Percentiles rank a stretch among this genome's conserved stretches.
These are phyloP conservation scores for Kickxella alabastrina DNA, from an alignment of 192 early-diverging fungal genomes.

Conservation along the genomic window DNA sequence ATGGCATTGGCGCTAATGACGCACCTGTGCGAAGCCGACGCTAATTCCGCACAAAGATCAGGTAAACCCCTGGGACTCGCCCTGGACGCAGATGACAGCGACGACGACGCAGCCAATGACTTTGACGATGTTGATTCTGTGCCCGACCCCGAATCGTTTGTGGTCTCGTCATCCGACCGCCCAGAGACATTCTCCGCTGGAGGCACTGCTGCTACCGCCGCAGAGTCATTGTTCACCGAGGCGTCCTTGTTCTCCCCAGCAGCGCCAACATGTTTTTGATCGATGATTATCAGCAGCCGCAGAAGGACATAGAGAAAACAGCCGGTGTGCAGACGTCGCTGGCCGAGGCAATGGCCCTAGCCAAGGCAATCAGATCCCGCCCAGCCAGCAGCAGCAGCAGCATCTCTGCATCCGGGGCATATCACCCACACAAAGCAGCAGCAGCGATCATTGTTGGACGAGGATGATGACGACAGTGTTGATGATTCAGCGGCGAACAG, in stretches of 20 bases:
- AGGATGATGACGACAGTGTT: too few species aligned
- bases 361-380: constrained; percentile 11
- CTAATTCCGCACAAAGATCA: constrained; percentile 8
- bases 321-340: constrained; percentile 10
- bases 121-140: constrained; percentile 46
- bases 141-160: constrained; percentile 51
- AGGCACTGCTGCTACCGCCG: neutral
- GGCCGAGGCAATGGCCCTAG: constrained; percentile 17
- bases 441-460: too few species aligned
- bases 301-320: neutral
- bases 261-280: constrained; percentile 41
- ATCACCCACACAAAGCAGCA: neutral
- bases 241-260: constrained; percentile 45
- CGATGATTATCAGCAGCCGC: constrained; percentile 17
- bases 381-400: constrained; percentile 2
- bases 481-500: too few species aligned
- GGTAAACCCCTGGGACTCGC: constrained; percentile 10
- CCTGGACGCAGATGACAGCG: constrained; percentile 14
- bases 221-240: constrained; percentile 42
- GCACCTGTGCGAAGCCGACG: constrained; percentile 13
- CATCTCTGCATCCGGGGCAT: neutral
- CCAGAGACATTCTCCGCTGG: constrained; percentile 46
- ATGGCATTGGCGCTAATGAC: constrained; percentile 44
- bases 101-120: constrained; percentile 12
- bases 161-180: constrained; percentile 37